phyloP scores from a whole-genome alignment of 176 grass and related monocot species.

The Oryza brachyantha region DNA sequence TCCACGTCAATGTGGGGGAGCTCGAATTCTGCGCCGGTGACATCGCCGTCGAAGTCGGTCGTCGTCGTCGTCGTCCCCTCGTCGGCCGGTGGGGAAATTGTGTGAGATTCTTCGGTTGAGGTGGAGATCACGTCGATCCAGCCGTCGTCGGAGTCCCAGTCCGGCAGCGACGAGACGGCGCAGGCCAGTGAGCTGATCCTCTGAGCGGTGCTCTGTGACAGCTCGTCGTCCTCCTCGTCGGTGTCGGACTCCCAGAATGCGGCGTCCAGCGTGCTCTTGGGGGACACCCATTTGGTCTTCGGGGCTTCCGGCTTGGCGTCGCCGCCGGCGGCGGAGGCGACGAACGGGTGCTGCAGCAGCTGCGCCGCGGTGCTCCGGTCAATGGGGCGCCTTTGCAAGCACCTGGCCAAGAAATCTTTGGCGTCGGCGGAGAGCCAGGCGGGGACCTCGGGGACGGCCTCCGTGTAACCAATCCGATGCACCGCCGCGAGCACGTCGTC shows the following conservation, averaged over 20 bases:
- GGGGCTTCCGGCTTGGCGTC: neutral
- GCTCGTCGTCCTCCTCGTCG: conserved; percentile 32
- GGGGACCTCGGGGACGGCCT: conserved; percentile 41
- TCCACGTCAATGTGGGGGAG: neutral
- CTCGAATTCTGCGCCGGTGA: neutral
- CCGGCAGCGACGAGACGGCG: conserved; percentile 12
- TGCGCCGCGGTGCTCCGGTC: conserved; percentile 51
- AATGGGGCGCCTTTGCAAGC: conserved; percentile 35
- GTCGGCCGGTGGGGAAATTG: neutral
- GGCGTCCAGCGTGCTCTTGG: conserved; percentile 67
- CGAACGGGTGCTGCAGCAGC: conserved; percentile 56
- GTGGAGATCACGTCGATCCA: conserved; percentile 38
- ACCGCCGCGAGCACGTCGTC: conserved; percentile 41
- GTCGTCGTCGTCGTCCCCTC: neutral
- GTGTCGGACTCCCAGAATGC: conserved; percentile 47
- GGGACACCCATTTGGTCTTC: conserved; percentile 49
- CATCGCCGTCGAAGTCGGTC: too few relatives aligned
- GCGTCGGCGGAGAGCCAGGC: conserved; percentile 54
- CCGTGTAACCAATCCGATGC: conserved; percentile 58
- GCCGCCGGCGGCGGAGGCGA: neutral
- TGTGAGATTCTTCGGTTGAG: neutral
- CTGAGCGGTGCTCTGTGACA: neutral
- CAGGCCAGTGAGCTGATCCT: conserved; percentile 31
- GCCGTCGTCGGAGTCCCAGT: conserved; percentile 37
- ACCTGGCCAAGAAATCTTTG: conserved; percentile 58